A percentile compares a stretch with the other conserved stretches of the same genome.
Evolutionary conservation across 306 rosid genomes (phyloP).

Genomic region (Quercus cerris): DNA sequence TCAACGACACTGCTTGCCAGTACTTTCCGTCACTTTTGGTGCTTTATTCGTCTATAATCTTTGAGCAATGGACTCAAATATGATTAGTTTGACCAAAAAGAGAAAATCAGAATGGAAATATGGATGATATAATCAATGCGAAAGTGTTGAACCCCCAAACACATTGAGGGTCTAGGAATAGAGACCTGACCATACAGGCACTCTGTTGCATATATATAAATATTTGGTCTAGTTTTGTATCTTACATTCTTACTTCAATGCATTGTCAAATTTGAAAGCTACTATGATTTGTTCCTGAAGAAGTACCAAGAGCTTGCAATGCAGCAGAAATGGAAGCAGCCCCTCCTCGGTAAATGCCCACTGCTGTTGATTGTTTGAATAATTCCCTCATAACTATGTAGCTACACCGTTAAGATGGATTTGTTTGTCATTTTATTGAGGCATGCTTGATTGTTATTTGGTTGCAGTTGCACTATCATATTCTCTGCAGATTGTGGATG

Average conservation of each 20-base stretch:
- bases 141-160: not conserved
- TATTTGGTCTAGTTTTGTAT: not conserved
- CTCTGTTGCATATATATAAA: not conserved
- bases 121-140: not conserved
- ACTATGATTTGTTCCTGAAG: constrained; percentile 77
- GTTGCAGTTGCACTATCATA: constrained; percentile 81
- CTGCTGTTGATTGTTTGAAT: not conserved
- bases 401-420: not conserved
- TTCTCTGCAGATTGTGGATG: constrained; percentile 79
- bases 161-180: not conserved
- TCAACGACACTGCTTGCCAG: no score
- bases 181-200: not conserved
- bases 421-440: not conserved
- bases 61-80: not conserved
- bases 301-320: constrained; percentile 73
- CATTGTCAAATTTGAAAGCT: constrained; percentile 10
- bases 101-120: not conserved
- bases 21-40: no score
- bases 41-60: no score
- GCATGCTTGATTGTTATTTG: constrained; percentile 5
- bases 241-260: not conserved
- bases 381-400: not conserved
- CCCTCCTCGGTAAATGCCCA: constrained; percentile 63
- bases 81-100: not conserved
- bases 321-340: constrained; percentile 73